Conservation (phyloP, 2,329 filamentous ascomycete genomes). For the Pseudocercospora crystallina region DNA sequence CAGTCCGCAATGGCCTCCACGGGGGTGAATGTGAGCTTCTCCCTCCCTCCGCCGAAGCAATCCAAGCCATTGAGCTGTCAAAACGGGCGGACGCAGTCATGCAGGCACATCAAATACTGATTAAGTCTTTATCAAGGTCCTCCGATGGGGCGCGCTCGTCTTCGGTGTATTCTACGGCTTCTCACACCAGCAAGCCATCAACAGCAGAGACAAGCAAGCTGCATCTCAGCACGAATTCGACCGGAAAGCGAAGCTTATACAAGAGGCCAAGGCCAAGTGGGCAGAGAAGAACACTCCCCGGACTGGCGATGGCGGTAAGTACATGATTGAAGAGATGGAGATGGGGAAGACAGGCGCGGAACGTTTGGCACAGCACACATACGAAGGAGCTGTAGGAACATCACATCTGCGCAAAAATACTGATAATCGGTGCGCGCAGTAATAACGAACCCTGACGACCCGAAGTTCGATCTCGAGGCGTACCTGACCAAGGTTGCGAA, state of each 20-base stretch:
- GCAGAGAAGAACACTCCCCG: conserved; percentile 68
- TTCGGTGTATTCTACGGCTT: conserved; percentile 93
- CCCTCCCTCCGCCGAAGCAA: conserved; percentile 30
- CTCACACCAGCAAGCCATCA: conserved; percentile 85
- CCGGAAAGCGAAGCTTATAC: conserved; percentile 87
- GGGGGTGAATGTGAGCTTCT: conserved; percentile 53
- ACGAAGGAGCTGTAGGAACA: background rate
- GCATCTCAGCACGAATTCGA: conserved; percentile 80
- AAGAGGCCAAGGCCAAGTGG: conserved; percentile 89
- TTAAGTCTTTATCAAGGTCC: conserved; percentile 62
- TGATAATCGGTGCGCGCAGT: conserved; percentile 47
- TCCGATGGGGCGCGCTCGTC: conserved; percentile 93
- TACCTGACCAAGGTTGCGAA: conserved; percentile 65
- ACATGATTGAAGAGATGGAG: background rate
- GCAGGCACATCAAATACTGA: background rate
- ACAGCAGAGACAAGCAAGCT: conserved; percentile 66
- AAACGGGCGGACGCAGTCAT: background rate
- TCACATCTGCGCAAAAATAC: background rate
- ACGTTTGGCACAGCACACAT: too few relatives aligned
- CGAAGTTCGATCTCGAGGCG: conserved; percentile 91
- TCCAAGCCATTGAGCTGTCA: conserved; percentile 8
- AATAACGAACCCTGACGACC: conserved; percentile 74
- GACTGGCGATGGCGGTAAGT: conserved; percentile 37
- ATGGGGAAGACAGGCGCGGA: too few relatives aligned
- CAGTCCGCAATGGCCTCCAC: conserved; percentile 44